phyloP scores from a whole-genome alignment of 495 filamentous ascomycete species.

The Penicillium cataractarum region DNA sequence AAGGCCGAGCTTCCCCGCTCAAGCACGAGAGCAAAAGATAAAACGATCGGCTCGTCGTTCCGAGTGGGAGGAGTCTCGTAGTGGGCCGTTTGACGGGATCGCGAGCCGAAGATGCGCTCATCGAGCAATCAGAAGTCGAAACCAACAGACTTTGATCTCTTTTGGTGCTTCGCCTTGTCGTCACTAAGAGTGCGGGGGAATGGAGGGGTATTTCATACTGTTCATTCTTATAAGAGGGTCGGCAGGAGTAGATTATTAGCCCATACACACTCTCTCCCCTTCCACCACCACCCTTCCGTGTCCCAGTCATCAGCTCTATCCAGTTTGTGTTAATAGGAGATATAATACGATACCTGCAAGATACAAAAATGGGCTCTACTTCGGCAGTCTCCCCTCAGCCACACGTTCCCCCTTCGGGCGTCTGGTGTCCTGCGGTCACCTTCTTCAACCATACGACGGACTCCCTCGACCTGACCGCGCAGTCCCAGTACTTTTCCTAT shows the following conservation, averaged over 20 bases:
- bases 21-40: background rate
- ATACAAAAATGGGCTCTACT: conserved; percentile 15
- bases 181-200: background rate
- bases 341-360: background rate
- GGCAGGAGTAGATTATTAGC: background rate
- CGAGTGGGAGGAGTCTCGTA: background rate
- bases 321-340: background rate
- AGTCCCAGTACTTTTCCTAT: conserved; percentile 58
- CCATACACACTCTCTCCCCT: background rate
- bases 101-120: background rate
- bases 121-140: background rate
- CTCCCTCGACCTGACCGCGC: conserved; percentile 51
- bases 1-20: background rate
- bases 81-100: background rate
- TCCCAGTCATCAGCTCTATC: background rate
- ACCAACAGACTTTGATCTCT: background rate
- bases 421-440: conserved; percentile 34
- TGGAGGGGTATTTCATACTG: background rate
- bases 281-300: background rate
- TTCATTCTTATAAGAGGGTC: background rate
- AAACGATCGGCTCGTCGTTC: background rate
- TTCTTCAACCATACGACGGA: conserved; percentile 60
- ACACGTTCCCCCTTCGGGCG: conserved; percentile 23
- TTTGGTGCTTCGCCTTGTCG: too few relatives aligned
- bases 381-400: conserved; percentile 25